These are phyloP conservation scores for Dianthus caryophyllus DNA, from an alignment of 148 eudicot genomes.

Conservation along the genomic window DNA sequence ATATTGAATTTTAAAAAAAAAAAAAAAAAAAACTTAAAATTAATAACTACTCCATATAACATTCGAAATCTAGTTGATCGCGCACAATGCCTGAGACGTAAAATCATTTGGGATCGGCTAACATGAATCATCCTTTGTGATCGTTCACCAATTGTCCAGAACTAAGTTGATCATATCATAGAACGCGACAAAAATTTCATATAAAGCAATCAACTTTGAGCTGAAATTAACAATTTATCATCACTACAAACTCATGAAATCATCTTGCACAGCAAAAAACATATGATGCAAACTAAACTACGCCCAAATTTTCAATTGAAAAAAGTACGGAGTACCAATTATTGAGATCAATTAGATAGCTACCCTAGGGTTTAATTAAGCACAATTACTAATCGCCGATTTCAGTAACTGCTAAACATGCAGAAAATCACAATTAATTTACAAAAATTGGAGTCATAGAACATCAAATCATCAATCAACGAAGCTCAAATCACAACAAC, in stretches of 20 bases:
- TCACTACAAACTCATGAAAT: background rate
- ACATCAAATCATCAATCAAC: background rate
- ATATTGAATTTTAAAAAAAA: slow-evolving; percentile 17
- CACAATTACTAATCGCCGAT: background rate
- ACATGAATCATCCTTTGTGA: too few species aligned
- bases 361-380: background rate
- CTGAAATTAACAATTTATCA: background rate
- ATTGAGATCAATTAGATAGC: background rate
- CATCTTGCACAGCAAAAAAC: background rate
- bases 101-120: too few species aligned
- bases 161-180: background rate
- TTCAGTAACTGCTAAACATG: slow-evolving; percentile 1
- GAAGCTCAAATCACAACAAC: background rate
- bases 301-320: background rate
- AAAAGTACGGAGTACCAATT: background rate
- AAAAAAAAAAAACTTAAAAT: too few species aligned
- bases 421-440: background rate
- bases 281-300: background rate
- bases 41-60: background rate
- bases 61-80: background rate
- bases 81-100: too few species aligned
- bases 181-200: background rate
- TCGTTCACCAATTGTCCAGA: background rate
- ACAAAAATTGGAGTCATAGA: background rate
- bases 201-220: background rate